Base-by-base conservation (phyloP, 768 basidiomycete species). In the Tylopilus cervinicoccineus region DNA sequence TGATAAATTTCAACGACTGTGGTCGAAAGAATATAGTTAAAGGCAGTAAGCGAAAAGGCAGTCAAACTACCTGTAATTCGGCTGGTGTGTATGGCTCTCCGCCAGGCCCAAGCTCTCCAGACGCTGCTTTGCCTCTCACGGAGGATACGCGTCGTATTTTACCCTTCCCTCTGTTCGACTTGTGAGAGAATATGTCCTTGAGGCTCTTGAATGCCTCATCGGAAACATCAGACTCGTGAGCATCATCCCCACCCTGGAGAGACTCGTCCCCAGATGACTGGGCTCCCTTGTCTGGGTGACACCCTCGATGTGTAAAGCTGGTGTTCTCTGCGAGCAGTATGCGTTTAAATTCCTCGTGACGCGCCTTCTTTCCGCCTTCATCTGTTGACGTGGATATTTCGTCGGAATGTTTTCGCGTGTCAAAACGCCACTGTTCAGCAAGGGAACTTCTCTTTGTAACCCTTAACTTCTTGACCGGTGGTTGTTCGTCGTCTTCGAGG, bases 51-150 rank as follows among this genome's bases (percentile, higher is more conserved):
- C 8, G 42, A 27, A 23, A 12, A 48, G n/a, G 13, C 4, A 24
- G 42, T 3, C n/a, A 38, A 20, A 23, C 67, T 60, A 72, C 80
- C 67, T 92, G 91, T 39, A 80, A 67, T 64, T 93, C 91, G 20
- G 92, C 62, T 2, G 87, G 86, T 2, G 90, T 92, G 53, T 83
- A 92, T 10, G 81, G 43, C 61, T 84, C 61, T 0, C 88, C 89
- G 50, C 80, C 77, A 1, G 87, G 84, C 2, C 88, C 89, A 20
- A 84, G 51, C 9, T 31, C 50, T 49, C 75, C 75, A 24, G 67
- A 67, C 4, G 50, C 56, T 46, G 69, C 71, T 56, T 74, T 78
- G 20, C 45, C 49, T 48, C 53, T 65, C 12, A 34, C 55, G 16
- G 42, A 62, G 37, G 39, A 52, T 51, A 62, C 65, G 34, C 53